A percentile compares a stretch with the other conserved stretches of the same genome.
phyloP scores from a whole-genome alignment of 257 asterid genomes.

The Sherardia arvensis region DNA sequence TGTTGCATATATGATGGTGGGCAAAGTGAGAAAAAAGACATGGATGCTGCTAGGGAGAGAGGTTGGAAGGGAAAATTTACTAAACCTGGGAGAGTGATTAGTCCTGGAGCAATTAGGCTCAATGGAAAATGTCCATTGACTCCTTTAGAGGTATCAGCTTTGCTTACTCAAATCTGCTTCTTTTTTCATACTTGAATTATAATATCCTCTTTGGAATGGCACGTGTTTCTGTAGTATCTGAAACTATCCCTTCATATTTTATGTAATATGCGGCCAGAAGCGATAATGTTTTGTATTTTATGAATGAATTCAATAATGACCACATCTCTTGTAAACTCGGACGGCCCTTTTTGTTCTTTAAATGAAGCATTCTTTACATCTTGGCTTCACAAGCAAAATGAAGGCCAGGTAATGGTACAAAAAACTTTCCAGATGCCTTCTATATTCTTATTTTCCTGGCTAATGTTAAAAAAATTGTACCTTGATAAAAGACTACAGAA shows the following conservation, averaged over 20 bases:
- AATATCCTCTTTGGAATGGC: not conserved
- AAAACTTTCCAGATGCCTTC: not conserved
- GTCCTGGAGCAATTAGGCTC: conserved; percentile 80
- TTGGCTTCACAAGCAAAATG: not conserved
- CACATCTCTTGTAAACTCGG: no score
- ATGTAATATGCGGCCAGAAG: not conserved
- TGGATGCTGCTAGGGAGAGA: conserved; percentile 98
- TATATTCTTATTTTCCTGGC: not conserved
- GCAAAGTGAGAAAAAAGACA: conserved; percentile 61
- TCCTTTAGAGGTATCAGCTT: conserved; percentile 75
- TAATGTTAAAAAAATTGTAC: not conserved
- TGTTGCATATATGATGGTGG: conserved; percentile 98
- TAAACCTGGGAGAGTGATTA: conserved; percentile 79
- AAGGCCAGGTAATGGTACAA: not conserved
- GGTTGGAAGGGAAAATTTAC: conserved; percentile 99
- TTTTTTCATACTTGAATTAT: not conserved
- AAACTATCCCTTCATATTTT: not conserved
- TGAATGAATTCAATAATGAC: no score
- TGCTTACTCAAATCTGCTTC: not conserved
- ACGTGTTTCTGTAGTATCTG: not conserved
- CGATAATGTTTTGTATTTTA: no score
- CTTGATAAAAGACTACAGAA: not conserved
- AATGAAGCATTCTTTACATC: not conserved
- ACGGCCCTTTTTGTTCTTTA: not conserved
- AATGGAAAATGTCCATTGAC: conserved; percentile 94